A percentile compares a stretch with the other conserved stretches of the same genome.
Conservation (phyloP, 208 protist genomes). For the Leishmania lainsoni region DNA sequence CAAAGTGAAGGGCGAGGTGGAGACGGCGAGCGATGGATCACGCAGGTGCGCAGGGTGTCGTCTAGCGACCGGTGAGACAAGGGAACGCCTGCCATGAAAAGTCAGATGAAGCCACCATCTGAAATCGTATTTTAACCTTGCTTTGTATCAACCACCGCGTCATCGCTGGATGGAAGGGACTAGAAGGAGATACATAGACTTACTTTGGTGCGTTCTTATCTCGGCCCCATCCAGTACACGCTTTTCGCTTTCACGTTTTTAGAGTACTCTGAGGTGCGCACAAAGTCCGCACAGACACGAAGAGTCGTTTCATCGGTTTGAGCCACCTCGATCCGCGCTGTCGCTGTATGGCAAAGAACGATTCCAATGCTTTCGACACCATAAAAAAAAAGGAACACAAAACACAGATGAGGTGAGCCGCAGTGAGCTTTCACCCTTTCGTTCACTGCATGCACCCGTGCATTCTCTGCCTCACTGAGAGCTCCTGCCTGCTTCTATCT, state of each 20-base stretch:
- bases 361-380: background rate
- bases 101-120: background rate
- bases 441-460: background rate
- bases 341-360: background rate
- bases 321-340: background rate
- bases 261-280: background rate
- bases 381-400: background rate
- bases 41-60: background rate
- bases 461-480: background rate
- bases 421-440: background rate
- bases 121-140: background rate
- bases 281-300: background rate
- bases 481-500: conserved; percentile 42
- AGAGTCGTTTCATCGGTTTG: background rate
- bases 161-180: background rate
- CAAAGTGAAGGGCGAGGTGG: background rate
- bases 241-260: background rate
- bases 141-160: background rate
- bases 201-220: background rate
- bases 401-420: background rate
- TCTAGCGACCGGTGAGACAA: background rate
- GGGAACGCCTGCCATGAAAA: background rate
- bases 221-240: background rate
- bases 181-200: background rate
- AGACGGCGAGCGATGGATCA: background rate